Evolutionary conservation across 2,329 filamentous ascomycete species (phyloP), one percentile per base, ranked within the genome.

Genomic region (Neonectria magnoliae): DNA sequence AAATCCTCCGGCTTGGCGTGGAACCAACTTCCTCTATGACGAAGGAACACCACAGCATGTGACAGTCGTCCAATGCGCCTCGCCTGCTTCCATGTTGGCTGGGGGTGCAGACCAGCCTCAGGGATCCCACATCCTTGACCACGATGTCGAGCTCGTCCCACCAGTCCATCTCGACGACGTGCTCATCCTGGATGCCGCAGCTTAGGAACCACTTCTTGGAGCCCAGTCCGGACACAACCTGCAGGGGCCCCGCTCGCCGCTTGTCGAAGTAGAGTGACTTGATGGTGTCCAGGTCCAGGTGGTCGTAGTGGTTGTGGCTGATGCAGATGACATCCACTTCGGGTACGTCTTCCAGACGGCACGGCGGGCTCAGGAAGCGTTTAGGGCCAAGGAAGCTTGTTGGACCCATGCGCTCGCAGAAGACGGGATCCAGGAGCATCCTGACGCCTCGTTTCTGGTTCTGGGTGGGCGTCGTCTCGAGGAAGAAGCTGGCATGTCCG

Each of bases 141-240:
- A 81, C 87, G 14, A 96, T 76, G 52, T 93, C 88, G 3, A 87
- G 83, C 64, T 91, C 88, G 68, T 95, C 89, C 93, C 93, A 97
- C 93, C 93, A 97, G 79, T 97, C 93, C 75, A 97, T 76, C 79
- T 97, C 93, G 0, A 91, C 94, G 25, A 93, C 89, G 54, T 92
- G 91, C 1, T 84, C 65, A 2, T 84, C 65, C 92, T 0, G 88
- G 87, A 71, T 92, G 87, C 4, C 91, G 93, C n/a, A 97, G 82
- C 78, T 75, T 5, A 25, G 18, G 22, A 60, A 60, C 57, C 57
- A 60, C 16, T 31, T 47, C 41, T 60, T 60, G 14, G 57, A 25
- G 13, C 57, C 57, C 18, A 60, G 27, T 18, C 57, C 57, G 14
- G 41, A 54, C 14, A 60, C 25, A 38, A 60, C 47, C 14, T 54